phyloP scores from a whole-genome alignment of 768 basidiomycete species.

The Psilocybe tampanensis region DNA sequence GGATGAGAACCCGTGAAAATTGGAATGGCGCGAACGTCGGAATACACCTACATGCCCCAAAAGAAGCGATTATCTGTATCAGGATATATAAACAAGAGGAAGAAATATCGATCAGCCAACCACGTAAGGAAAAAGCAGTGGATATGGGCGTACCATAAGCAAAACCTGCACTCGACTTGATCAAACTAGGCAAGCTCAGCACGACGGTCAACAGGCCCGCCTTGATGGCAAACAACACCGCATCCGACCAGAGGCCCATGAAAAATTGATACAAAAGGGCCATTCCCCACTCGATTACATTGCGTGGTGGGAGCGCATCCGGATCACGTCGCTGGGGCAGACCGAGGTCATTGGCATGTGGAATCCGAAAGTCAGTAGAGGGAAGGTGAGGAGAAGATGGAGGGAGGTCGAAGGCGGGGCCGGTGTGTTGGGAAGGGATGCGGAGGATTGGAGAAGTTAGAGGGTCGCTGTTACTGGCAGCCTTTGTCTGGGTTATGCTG shows the following conservation, averaged over 20 bases:
- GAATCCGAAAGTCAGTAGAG: conserved; percentile 3
- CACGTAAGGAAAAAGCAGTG: no score
- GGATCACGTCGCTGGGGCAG: conserved; percentile 64
- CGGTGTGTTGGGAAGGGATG: not conserved
- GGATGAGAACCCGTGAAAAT: no score
- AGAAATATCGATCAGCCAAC: no score
- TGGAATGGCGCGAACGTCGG: no score
- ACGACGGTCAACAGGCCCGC: conserved; percentile 64
- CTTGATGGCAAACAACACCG: conserved; percentile 70
- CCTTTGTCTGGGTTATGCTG: no score
- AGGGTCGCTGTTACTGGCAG: not conserved
- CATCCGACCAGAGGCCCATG: conserved; percentile 52
- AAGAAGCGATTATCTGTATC: conserved; percentile 66
- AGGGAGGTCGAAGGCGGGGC: not conserved
- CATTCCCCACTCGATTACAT: conserved; percentile 54
- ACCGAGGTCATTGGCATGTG: conserved; percentile 49
- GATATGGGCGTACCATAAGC: conserved; percentile 28
- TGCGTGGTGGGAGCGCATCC: conserved; percentile 72
- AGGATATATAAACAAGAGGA: no score
- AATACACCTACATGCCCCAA: conserved; percentile 70
- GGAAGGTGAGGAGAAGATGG: not conserved
- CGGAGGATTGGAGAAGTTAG: not conserved
- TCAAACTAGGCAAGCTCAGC: conserved; percentile 60
- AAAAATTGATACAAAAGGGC: conserved; percentile 43
- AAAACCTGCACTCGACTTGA: conserved; percentile 54